Conservation (phyloP, 1,139 yeast genomes). For the Taphrina populina region DNA sequence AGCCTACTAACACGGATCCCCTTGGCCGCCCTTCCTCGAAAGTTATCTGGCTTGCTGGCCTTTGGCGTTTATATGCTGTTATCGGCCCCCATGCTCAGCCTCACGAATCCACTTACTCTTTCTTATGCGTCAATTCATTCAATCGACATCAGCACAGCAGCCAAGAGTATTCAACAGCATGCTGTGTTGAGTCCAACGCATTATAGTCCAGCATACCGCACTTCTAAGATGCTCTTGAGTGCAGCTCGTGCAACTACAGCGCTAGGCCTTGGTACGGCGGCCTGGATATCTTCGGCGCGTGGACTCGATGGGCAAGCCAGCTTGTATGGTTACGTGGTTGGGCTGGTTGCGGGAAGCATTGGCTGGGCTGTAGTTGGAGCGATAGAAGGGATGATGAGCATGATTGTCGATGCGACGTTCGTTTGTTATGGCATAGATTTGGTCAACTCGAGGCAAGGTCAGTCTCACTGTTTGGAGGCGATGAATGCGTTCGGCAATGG, state of each 20-base stretch:
- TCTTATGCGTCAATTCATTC: conserved; percentile 47
- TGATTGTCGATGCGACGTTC: conserved; percentile 47
- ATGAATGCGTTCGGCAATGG: conserved; percentile 15
- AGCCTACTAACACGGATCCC: conserved; percentile 46
- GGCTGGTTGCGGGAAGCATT: conserved; percentile 47
- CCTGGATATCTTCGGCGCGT: conserved; percentile 49
- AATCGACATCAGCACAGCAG: conserved; percentile 44
- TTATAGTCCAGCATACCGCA: conserved; percentile 43
- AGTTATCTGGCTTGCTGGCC: conserved; percentile 42
- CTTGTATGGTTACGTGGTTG: conserved; percentile 48
- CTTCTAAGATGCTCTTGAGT: conserved; percentile 47
- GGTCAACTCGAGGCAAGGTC: conserved; percentile 16
- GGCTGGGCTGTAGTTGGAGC: conserved; percentile 52
- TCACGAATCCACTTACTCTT: conserved; percentile 47
- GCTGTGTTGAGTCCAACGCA: conserved; percentile 35
- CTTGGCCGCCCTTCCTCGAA: conserved; percentile 45
- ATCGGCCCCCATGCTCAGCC: conserved; percentile 43
- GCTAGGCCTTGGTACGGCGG: conserved; percentile 46
- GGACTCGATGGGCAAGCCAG: conserved; percentile 43
- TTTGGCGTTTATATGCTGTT: conserved; percentile 41
- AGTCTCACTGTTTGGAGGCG: conserved; percentile 30
- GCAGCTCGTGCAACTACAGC: conserved; percentile 48
- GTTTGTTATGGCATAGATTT: conserved; percentile 47
- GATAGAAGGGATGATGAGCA: conserved; percentile 49
- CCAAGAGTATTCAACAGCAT: conserved; percentile 41